A percentile compares a stretch with the other conserved stretches of the same genome.
phyloP scores from a whole-genome alignment of 2,329 filamentous ascomycete genomes.

The Pleurostoma richardsiae region DNA sequence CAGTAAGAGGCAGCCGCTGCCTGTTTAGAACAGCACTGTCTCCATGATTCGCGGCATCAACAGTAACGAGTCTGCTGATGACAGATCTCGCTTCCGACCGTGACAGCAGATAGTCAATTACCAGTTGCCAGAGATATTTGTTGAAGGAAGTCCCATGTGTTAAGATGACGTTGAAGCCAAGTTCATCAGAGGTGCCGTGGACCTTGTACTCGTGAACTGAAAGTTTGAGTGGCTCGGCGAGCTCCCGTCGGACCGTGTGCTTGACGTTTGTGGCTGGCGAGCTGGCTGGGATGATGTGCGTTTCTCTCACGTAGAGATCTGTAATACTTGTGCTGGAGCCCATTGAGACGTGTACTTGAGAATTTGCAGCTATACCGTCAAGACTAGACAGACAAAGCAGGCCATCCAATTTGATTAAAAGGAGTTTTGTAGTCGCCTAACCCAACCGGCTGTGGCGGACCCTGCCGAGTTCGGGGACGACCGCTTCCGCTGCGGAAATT shows the following conservation, averaged over 20 bases:
- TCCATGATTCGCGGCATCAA: conserved; percentile 8
- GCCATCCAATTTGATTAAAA: too few species aligned
- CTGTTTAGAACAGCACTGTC: conserved; percentile 5
- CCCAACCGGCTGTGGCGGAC: too few species aligned
- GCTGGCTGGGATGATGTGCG: conserved; percentile 2
- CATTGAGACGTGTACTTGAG: too few species aligned
- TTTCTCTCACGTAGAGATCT: neutral
- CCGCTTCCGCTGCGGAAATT: too few species aligned
- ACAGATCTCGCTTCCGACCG: neutral
- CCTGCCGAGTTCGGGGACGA: too few species aligned
- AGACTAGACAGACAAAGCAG: too few species aligned
- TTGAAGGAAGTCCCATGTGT: conserved; percentile 8
- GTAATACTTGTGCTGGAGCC: too few species aligned
- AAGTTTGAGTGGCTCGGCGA: neutral
- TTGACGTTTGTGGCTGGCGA: neutral
- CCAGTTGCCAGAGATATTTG: conserved; percentile 4
- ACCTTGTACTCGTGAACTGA: conserved; percentile 5
- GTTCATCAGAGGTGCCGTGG: neutral
- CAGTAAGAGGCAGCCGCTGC: neutral
- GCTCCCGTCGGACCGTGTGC: neutral
- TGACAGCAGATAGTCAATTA: conserved; percentile 1
- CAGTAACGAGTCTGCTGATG: conserved; percentile 2
- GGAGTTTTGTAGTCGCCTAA: too few species aligned
- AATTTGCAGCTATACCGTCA: too few species aligned
- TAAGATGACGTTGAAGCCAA: conserved; percentile 2